A percentile compares a stretch with the other conserved stretches of the same genome.
phyloP scores from a whole-genome alignment of 306 rosid species.

The Glycine latifolia region DNA sequence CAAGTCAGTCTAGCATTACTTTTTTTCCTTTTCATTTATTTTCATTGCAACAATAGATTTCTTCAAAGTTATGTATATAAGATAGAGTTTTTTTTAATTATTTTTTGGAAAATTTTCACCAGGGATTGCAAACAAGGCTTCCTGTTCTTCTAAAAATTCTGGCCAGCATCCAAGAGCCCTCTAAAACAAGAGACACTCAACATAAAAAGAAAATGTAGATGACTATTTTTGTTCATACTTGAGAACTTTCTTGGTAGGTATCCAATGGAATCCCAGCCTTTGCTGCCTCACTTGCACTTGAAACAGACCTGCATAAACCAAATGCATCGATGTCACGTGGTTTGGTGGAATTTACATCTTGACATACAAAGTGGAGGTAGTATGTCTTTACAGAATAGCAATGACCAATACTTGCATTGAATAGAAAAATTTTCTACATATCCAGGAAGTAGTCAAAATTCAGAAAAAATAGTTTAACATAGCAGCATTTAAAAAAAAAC shows the following conservation, averaged over 20 bases:
- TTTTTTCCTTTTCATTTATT: neutral
- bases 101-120: conserved; percentile 40
- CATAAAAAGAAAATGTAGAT: conserved; percentile 44
- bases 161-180: conserved; percentile 38
- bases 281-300: conserved; percentile 69
- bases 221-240: conserved; percentile 53
- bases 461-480: neutral
- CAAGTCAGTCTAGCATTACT: conserved; percentile 28
- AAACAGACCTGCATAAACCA: conserved; percentile 58
- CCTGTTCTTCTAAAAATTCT: conserved; percentile 18
- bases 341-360: conserved; percentile 29
- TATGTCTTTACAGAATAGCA: conserved; percentile 4
- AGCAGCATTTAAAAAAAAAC: neutral
- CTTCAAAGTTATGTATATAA: conserved; percentile 17
- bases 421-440: neutral
- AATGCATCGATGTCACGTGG: conserved; percentile 16
- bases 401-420: conserved; percentile 21
- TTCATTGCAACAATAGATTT: neutral
- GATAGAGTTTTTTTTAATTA: neutral
- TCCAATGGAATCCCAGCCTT: conserved; percentile 68
- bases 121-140: conserved; percentile 33
- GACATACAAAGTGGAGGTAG: conserved; percentile 30
- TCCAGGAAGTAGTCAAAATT: neutral
- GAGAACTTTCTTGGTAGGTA: conserved; percentile 55
- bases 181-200: conserved; percentile 47